Percentiles rank a stretch among this genome's conserved stretches.
phyloP scores from a whole-genome alignment of 2,329 filamentous ascomycete genomes.

The Alternaria gaisen region DNA sequence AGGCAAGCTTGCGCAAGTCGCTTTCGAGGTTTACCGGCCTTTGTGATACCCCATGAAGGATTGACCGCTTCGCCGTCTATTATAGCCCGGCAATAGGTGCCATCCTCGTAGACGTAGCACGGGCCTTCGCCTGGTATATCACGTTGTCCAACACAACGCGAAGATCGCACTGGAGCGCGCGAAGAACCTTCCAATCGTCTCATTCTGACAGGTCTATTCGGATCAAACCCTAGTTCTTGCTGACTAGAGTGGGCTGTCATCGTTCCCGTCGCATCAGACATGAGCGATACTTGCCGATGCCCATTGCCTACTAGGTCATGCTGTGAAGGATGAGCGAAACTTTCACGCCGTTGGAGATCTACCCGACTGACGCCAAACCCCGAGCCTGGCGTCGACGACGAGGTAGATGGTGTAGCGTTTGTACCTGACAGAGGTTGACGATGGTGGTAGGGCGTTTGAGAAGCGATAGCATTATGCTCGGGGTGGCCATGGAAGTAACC shows the following conservation, averaged over 20 bases:
- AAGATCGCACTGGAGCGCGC: constrained; percentile 43
- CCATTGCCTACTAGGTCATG: constrained; percentile 30
- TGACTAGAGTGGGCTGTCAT: constrained; percentile 29
- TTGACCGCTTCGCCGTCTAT: constrained; percentile 90
- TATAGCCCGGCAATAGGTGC: constrained; percentile 79
- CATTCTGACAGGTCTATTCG: constrained; percentile 38
- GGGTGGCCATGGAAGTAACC: constrained; percentile 37
- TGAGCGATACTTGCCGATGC: constrained; percentile 37
- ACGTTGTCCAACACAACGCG: constrained; percentile 49
- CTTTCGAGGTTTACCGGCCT: constrained; percentile 92
- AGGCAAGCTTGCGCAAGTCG: constrained; percentile 90
- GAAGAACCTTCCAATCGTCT: constrained; percentile 47
- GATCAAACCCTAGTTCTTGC: constrained; percentile 43
- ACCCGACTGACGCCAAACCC: constrained; percentile 29
- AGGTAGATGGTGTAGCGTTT: constrained; percentile 32
- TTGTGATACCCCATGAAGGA: constrained; percentile 91
- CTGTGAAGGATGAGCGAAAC: constrained; percentile 32
- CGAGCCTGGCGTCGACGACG: constrained; percentile 35
- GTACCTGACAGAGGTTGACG: constrained; percentile 32
- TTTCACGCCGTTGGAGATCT: constrained; percentile 37
- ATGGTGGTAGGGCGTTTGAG: constrained; percentile 41
- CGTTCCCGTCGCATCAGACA: constrained; percentile 32
- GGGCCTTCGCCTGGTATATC: constrained; percentile 80
- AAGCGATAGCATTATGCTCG: constrained; percentile 40
- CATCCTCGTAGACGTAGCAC: constrained; percentile 88